Evolutionary conservation across 176 grass and related monocot genomes (phyloP).

Genomic region (Tillandsia leiboldiana): DNA sequence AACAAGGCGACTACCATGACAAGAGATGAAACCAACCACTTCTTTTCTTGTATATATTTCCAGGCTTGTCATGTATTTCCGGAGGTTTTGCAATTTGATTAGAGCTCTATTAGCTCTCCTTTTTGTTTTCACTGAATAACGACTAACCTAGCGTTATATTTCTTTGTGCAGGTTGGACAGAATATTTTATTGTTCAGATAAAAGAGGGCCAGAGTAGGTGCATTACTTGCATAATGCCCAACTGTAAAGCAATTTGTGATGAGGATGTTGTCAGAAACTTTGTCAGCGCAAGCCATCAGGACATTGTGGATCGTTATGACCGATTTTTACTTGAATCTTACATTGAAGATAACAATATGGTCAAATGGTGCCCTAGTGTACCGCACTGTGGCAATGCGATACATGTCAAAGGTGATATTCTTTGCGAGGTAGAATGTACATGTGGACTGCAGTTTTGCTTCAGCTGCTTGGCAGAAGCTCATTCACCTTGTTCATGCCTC

Average conservation of each 20-base stretch:
- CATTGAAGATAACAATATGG: constrained; percentile 80
- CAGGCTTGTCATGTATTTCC: neutral
- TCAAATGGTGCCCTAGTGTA: constrained; percentile 83
- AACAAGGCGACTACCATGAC: neutral
- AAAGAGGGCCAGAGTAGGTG: constrained; percentile 72
- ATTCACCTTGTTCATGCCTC: constrained; percentile 72
- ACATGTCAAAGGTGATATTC: constrained; percentile 65
- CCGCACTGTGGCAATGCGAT: constrained; percentile 89
- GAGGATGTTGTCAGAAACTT: constrained; percentile 59
- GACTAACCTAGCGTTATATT: constrained; percentile 21
- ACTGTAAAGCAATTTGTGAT: constrained; percentile 65
- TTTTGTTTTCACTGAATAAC: constrained; percentile 6
- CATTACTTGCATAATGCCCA: constrained; percentile 71
- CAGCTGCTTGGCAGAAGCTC: constrained; percentile 65
- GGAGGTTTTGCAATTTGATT: neutral
- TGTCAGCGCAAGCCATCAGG: constrained; percentile 46
- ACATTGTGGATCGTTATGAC: constrained; percentile 64
- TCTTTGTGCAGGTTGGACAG: constrained; percentile 54
- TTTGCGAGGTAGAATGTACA: constrained; percentile 75
- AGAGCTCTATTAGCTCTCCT: neutral
- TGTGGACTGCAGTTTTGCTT: constrained; percentile 86
- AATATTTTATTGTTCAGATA: constrained; percentile 81
- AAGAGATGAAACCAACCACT: neutral
- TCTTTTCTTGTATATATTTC: neutral
- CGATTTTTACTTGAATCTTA: constrained; percentile 80